Evolutionary conservation across 169 alveolate genomes (phyloP).

Genomic region (Babesia divergens): DNA sequence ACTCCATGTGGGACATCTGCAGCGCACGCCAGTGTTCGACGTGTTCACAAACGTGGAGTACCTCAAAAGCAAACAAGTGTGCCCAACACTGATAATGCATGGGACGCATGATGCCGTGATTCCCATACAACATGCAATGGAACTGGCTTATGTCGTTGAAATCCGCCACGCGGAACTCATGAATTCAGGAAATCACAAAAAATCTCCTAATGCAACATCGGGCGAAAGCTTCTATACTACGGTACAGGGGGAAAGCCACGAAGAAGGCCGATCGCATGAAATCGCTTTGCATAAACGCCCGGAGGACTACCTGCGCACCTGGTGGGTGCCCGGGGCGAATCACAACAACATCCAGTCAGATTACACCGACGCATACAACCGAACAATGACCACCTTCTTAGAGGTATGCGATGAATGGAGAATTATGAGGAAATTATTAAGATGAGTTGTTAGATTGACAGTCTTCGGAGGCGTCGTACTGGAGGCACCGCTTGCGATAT

Average conservation of each 20-base stretch:
- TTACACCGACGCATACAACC: constrained; percentile 56
- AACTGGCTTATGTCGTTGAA: constrained; percentile 30
- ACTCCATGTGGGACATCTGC: constrained; percentile 61
- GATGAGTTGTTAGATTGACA: not conserved
- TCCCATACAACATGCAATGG: constrained; percentile 63
- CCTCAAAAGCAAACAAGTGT: constrained; percentile 40
- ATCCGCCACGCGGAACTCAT: constrained; percentile 24
- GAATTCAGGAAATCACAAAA: not conserved
- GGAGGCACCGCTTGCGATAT: constrained; percentile 7
- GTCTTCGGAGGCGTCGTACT: not conserved
- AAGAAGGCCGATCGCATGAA: not conserved
- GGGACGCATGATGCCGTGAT: constrained; percentile 65
- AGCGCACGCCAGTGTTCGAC: constrained; percentile 73
- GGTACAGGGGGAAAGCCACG: not conserved
- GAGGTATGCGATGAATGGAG: constrained; percentile 45
- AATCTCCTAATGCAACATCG: constrained; percentile 1
- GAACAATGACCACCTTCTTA: constrained; percentile 55
- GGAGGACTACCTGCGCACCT: constrained; percentile 65
- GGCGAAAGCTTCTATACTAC: constrained; percentile 12
- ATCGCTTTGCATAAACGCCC: not conserved
- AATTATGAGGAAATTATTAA: not conserved
- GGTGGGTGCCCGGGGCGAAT: constrained; percentile 77
- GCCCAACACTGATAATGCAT: constrained; percentile 67
- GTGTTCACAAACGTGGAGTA: constrained; percentile 72
- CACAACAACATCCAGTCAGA: constrained; percentile 72